A percentile compares a stretch with the other conserved stretches of the same genome.
These are phyloP conservation scores for Microcyclospora tardicrescens DNA, from an alignment of 2,329 filamentous ascomycete species.

Conservation along the genomic window DNA sequence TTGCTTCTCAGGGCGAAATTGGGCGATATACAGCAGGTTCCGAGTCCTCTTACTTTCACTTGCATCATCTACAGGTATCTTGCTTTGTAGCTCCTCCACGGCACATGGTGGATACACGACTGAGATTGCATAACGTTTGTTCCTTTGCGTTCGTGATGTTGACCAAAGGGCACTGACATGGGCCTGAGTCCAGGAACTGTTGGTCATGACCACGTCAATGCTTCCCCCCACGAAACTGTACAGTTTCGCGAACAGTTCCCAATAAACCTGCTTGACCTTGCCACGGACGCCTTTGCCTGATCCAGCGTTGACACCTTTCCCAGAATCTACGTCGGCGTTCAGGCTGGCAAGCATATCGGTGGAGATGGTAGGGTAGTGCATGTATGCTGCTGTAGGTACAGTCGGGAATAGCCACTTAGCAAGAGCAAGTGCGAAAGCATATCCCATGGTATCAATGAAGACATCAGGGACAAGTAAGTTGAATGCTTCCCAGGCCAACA, in stretches of 20 bases:
- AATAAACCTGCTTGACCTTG: slow-evolving; percentile 64
- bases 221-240: slow-evolving; percentile 74
- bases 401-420: slow-evolving; percentile 67
- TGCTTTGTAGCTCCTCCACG: slow-evolving; percentile 66
- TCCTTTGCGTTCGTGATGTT: slow-evolving; percentile 30
- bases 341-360: slow-evolving; percentile 87
- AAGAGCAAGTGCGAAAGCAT: slow-evolving; percentile 77
- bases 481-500: slow-evolving; percentile 86
- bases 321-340: slow-evolving; percentile 40
- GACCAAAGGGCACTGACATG: slow-evolving; percentile 78
- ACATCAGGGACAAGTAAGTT: slow-evolving; percentile 83
- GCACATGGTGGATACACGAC: slow-evolving; percentile 89
- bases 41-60: slow-evolving; percentile 59
- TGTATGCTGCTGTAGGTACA: slow-evolving; percentile 81
- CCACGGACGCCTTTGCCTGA: slow-evolving; percentile 62
- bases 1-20: slow-evolving; percentile 96
- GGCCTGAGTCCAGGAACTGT: slow-evolving; percentile 82
- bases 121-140: slow-evolving; percentile 45
- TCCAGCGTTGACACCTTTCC: slow-evolving; percentile 69
- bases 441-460: slow-evolving; percentile 97
- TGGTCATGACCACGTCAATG: slow-evolving; percentile 93
- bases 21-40: slow-evolving; percentile 80
- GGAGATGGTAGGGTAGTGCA: slow-evolving; percentile 96
- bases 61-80: slow-evolving; percentile 55
- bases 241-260: slow-evolving; percentile 67